Percentiles rank a stretch among this genome's conserved stretches.
Evolutionary conservation across 116 monocot genomes (phyloP).

Genomic region (Papilionanthe hybrid): DNA sequence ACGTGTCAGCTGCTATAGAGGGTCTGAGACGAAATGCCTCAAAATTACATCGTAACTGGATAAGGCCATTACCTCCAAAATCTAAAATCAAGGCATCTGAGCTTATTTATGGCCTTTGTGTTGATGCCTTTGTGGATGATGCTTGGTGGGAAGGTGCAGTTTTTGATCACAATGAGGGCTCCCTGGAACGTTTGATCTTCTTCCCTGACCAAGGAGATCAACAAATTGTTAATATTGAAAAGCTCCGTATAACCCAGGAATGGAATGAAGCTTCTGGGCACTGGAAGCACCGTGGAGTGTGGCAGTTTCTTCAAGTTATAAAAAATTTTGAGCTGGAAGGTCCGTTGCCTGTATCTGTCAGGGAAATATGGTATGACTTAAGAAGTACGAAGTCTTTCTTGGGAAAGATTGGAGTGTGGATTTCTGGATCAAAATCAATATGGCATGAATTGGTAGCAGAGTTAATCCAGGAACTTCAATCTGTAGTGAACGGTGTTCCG

Average conservation of each 20-base stretch:
- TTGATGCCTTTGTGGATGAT: conserved; percentile 60
- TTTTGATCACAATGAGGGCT: conserved; percentile 36
- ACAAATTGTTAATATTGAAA: conserved; percentile 17
- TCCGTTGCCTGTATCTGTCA: conserved; percentile 41
- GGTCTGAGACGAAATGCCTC: conserved; percentile 11
- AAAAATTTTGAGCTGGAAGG: conserved; percentile 31
- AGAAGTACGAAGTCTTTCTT: conserved; percentile 20
- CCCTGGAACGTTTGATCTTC: conserved; percentile 32
- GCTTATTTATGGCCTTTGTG: conserved; percentile 53
- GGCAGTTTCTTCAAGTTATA: conserved; percentile 47
- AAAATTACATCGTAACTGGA: conserved; percentile 24
- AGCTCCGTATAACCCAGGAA: conserved; percentile 44
- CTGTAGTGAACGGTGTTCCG: conserved; percentile 21
- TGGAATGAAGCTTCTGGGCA: conserved; percentile 59
- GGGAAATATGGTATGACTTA: conserved; percentile 64
- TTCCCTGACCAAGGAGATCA: conserved; percentile 74
- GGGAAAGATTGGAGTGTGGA: conserved; percentile 42
- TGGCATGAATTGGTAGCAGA: conserved; percentile 41
- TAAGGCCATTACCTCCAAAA: conserved; percentile 46
- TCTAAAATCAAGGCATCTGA: conserved; percentile 5
- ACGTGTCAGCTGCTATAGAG: conserved; percentile 40
- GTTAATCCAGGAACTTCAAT: conserved; percentile 30
- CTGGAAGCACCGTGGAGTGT: conserved; percentile 56
- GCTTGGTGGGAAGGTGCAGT: conserved; percentile 83
- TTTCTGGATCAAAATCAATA: conserved; percentile 23